A percentile compares a stretch with the other conserved stretches of the same genome.
These are phyloP conservation scores for Tuctoria greenei DNA, from an alignment of 176 grass and related monocot genomes.

Conservation along the genomic window DNA sequence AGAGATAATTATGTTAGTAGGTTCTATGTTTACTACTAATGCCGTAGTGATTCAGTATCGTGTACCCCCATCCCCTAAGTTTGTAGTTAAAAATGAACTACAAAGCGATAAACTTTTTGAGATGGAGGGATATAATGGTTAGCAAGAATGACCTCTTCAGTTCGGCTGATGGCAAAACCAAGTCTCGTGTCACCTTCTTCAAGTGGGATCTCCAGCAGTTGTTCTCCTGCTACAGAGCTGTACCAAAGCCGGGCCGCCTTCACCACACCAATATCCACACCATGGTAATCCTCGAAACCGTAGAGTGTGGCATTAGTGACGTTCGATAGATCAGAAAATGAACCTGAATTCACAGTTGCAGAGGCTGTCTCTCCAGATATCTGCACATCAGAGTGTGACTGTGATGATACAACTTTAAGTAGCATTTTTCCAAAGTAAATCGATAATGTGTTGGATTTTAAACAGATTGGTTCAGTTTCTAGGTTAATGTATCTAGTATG, in stretches of 20 bases:
- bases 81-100: too few species aligned
- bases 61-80: too few species aligned
- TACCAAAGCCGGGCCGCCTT: conserved; percentile 85
- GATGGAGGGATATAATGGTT: too few species aligned
- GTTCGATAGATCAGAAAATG: conserved; percentile 58
- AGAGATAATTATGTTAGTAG: neutral
- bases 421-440: neutral
- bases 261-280: conserved; percentile 76
- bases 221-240: conserved; percentile 54
- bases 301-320: conserved; percentile 67
- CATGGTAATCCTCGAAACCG: conserved; percentile 86
- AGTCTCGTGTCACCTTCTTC: conserved; percentile 66
- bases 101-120: too few species aligned
- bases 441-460: neutral
- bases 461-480: neutral
- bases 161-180: conserved; percentile 73
- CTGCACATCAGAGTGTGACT: conserved; percentile 36
- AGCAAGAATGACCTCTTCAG: conserved; percentile 56
- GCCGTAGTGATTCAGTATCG: neutral
- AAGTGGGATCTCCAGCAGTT: conserved; percentile 60
- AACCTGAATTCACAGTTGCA: conserved; percentile 66
- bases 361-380: conserved; percentile 79
- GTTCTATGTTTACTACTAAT: neutral
- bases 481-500: neutral
- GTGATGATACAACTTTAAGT: neutral